Base-by-base conservation (phyloP, 768 basidiomycete genomes). In the Boletus eberwhitei region DNA sequence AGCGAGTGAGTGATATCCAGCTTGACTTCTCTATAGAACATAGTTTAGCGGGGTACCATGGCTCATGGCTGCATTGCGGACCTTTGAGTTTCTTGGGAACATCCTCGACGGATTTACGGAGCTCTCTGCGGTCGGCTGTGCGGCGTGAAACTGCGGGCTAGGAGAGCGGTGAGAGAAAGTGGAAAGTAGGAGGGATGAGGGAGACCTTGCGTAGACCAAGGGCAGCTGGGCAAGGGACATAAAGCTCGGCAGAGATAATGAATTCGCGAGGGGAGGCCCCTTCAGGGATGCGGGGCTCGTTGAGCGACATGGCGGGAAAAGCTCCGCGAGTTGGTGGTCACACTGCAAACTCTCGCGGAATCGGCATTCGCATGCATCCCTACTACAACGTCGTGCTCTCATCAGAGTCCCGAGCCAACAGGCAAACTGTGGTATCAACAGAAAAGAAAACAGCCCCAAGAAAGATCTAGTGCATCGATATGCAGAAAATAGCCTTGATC, bases 1-100 rank as follows among this genome's bases (percentile, higher is more conserved):
- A 75, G 58, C 80, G 82, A 38, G 80, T 70, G 17, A 88, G 75
- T 14, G 78, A 77, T 41, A 87, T 78, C 87, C 87, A 89, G 62
- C 82, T 88, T 19, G 84, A 75, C 71, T 86, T 88, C 63, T 91
- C 88, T 90, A 63, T 7, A 36, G 12, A 34, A 29, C 41, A 29
- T 41, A 38, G 35, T 26, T 62, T 29, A 55, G 57, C 22, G 40
- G 40, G 17, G 45, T 35, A n/a, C 9, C 19, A 32, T 29, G 24
- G 21, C 5, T 36, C 5, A 24, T 29, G 50, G 42, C 41, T 52
- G 48, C 19, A 24, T 52, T 58, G 58, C 65, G 42, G 46, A 86
- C 88, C 87, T 77, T 82, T 87, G 61, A 86, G 66, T 67, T 78
- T 88, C 70, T 71, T 74, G 57, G 69, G 70, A 45, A 54, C 72